phyloP scores from a whole-genome alignment of 495 filamentous ascomycete species.

The Aspergillus ellipticus region DNA sequence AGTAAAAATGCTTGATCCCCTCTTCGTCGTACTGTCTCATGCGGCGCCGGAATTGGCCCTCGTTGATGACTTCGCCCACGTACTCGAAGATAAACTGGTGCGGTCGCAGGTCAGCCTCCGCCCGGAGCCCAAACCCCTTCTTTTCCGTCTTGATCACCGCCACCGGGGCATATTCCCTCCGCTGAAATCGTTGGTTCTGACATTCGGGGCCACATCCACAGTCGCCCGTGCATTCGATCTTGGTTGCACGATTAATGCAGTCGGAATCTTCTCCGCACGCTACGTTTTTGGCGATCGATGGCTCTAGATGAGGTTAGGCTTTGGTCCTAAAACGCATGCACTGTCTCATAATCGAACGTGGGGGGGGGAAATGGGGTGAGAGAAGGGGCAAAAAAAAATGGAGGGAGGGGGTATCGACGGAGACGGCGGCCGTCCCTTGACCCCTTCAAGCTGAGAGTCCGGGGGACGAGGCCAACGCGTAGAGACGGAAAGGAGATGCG shows the following conservation, averaged over 20 bases:
- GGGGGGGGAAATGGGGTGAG: neutral
- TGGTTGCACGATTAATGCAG: constrained; percentile 97
- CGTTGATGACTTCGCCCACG: constrained; percentile 96
- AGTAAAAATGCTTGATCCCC: constrained; percentile 99
- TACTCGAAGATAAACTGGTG: constrained; percentile 97
- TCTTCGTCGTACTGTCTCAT: constrained; percentile 91
- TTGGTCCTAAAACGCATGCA: neutral
- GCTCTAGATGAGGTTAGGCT: constrained; percentile 51
- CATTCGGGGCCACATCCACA: constrained; percentile 86
- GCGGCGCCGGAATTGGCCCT: constrained; percentile 77
- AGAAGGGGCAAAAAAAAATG: constrained; percentile 4
- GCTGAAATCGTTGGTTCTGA: constrained; percentile 94
- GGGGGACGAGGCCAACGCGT: neutral
- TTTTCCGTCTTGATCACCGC: constrained; percentile 96
- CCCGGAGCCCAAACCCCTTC: constrained; percentile 89
- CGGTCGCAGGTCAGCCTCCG: constrained; percentile 68
- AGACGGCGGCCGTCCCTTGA: neutral
- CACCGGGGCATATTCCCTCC: constrained; percentile 82
- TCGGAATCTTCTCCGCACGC: constrained; percentile 96
- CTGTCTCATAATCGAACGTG: no score
- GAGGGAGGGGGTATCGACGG: neutral
- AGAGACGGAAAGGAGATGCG: neutral
- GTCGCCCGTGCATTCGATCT: constrained; percentile 87
- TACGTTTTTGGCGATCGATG: constrained; percentile 58
- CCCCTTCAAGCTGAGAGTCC: neutral